phyloP scores from a whole-genome alignment of 106 monocot species.

The Allium cepa region DNA sequence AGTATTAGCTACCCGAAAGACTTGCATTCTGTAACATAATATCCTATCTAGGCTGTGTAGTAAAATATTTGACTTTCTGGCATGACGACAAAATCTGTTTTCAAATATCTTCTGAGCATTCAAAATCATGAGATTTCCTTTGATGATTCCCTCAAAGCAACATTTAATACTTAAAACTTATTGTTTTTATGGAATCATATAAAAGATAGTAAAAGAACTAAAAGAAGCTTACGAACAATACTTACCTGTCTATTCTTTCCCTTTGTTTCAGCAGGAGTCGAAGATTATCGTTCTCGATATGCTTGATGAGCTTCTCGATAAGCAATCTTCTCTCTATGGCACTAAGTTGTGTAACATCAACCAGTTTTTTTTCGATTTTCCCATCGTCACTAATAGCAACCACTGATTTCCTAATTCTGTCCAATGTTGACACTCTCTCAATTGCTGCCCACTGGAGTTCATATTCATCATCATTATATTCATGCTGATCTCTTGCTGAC shows the following conservation, averaged over 20 bases:
- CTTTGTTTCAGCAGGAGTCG: conserved; percentile 55
- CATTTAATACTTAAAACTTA: background rate
- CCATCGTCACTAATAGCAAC: background rate
- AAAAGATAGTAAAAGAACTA: no score
- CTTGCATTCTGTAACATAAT: no score
- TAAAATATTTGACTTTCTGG: no score
- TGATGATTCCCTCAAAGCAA: no score
- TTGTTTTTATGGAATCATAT: conserved; percentile 2
- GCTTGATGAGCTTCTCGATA: conserved; percentile 53
- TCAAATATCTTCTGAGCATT: no score
- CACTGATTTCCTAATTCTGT: conserved; percentile 21
- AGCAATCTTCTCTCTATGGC: conserved; percentile 32
- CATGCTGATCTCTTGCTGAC: conserved; percentile 3
- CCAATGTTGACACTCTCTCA: conserved; percentile 30
- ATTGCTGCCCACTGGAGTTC: conserved; percentile 51
- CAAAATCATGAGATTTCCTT: no score
- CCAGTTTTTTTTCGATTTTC: background rate
- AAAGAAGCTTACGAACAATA: no score
- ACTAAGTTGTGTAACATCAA: conserved; percentile 38
- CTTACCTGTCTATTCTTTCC: conserved; percentile 61
- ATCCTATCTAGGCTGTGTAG: no score
- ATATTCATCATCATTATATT: conserved; percentile 24
- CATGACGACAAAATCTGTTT: no score
- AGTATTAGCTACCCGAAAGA: no score
- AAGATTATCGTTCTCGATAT: conserved; percentile 60